Conservation (phyloP, 129 eudicot genomes). For the Tagetes patula region DNA sequence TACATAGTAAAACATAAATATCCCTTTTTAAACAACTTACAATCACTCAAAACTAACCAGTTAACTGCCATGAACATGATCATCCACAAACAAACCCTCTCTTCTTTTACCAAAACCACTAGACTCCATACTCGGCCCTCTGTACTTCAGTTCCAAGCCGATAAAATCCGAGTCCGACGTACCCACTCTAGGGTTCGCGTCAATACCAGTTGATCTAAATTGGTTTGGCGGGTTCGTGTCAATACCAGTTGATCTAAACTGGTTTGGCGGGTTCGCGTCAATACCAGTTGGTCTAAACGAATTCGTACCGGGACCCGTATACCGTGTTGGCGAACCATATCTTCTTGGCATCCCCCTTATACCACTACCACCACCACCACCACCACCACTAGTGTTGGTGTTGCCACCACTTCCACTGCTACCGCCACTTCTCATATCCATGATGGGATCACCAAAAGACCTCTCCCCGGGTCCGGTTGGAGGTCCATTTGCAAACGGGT, state of each 20-base stretch:
- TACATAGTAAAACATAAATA: slow-evolving; percentile 36
- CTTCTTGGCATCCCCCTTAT: slow-evolving; percentile 74
- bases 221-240: too few species aligned
- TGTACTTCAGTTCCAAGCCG: slow-evolving; percentile 66
- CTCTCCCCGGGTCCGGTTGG: slow-evolving; percentile 63
- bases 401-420: slow-evolving; percentile 39
- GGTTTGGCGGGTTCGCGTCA: slow-evolving; percentile 40
- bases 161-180: slow-evolving; percentile 68
- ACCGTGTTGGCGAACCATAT: slow-evolving; percentile 72
- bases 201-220: slow-evolving; percentile 52
- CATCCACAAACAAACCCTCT: slow-evolving; percentile 70
- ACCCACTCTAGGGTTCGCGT: slow-evolving; percentile 52
- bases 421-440: slow-evolving; percentile 61
- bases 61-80: slow-evolving; percentile 58
- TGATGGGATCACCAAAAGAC: slow-evolving; percentile 55
- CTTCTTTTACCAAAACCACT: slow-evolving; percentile 66
- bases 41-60: slow-evolving; percentile 10
- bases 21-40: slow-evolving; percentile 29
- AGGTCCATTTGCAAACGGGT: slow-evolving; percentile 68
- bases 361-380: slow-evolving; percentile 46
- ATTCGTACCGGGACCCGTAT: slow-evolving; percentile 39
- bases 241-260: slow-evolving; percentile 47
- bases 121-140: slow-evolving; percentile 70
- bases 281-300: slow-evolving; percentile 55
- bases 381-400: slow-evolving; percentile 36